Conservation (phyloP, 768 basidiomycete genomes). For the Panus rudis region DNA sequence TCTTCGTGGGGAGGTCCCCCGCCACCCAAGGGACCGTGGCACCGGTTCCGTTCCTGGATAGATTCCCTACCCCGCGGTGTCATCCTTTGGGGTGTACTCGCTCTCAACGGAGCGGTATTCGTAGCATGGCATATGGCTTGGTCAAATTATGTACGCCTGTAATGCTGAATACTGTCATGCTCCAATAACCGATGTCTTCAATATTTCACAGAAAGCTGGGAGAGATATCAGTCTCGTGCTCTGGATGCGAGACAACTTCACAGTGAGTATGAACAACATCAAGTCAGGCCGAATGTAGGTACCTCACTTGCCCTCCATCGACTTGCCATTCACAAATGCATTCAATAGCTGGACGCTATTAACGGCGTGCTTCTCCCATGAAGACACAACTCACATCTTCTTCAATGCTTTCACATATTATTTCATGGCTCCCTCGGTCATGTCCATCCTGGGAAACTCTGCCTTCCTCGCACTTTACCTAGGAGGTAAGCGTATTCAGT, state of each 20-base stretch:
- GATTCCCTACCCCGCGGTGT: slow-evolving; percentile 45
- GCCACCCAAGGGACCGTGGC: slow-evolving; percentile 10
- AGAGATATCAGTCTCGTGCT: slow-evolving; percentile 31
- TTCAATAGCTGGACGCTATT: slow-evolving; percentile 63
- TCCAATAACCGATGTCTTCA: no score
- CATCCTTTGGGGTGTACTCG: slow-evolving; percentile 60
- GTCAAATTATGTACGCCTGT: slow-evolving; percentile 17
- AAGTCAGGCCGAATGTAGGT: slow-evolving; percentile 58
- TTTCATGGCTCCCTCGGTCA: slow-evolving; percentile 65
- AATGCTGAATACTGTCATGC: no score
- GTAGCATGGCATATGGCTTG: slow-evolving; percentile 42
- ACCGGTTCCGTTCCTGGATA: slow-evolving; percentile 26
- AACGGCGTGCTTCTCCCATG: slow-evolving; percentile 68
- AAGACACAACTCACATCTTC: slow-evolving; percentile 51
- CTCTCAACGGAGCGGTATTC: slow-evolving; percentile 56
- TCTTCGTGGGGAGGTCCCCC: no score
- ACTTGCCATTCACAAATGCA: background rate
- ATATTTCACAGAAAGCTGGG: slow-evolving; percentile 11
- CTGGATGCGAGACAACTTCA: slow-evolving; percentile 62
- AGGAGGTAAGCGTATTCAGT: slow-evolving; percentile 39
- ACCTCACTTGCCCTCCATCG: background rate
- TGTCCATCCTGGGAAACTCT: slow-evolving; percentile 55
- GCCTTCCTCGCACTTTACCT: slow-evolving; percentile 71
- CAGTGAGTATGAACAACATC: slow-evolving; percentile 53
- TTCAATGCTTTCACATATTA: slow-evolving; percentile 74